These are phyloP conservation scores for Paspalum notatum DNA, from an alignment of 176 grass and related monocot species.

Conservation along the genomic window DNA sequence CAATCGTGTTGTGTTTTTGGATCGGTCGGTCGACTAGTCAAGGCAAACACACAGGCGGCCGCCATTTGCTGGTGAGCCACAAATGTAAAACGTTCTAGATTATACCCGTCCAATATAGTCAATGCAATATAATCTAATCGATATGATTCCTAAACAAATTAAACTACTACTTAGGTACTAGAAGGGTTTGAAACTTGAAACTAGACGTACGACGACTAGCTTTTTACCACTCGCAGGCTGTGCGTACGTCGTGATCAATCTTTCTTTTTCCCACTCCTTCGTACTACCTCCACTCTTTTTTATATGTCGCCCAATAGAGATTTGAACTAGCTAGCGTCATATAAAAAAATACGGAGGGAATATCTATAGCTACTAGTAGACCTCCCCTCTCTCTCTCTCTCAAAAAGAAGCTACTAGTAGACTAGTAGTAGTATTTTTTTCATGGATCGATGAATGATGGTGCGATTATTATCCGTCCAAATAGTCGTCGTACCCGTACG, in stretches of 20 bases:
- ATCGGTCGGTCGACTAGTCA: conserved; percentile 14
- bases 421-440: too few species aligned
- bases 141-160: background rate
- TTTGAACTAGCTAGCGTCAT: too few species aligned
- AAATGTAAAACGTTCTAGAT: conserved; percentile 39
- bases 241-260: background rate
- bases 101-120: background rate
- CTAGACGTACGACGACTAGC: background rate
- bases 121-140: background rate
- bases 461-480: background rate
- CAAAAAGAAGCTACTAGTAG: too few species aligned
- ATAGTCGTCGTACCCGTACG: background rate
- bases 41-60: background rate
- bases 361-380: too few species aligned
- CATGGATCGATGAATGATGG: background rate
- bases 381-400: too few species aligned
- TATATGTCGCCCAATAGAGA: too few species aligned
- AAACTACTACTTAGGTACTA: too few species aligned
- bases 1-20: background rate
- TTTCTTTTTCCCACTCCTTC: background rate
- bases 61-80: background rate
- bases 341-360: too few species aligned
- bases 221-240: background rate
- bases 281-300: too few species aligned
- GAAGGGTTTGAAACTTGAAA: background rate